phyloP scores from a whole-genome alignment of 192 early-diverging fungal genomes.

The Coemansia javaensis region DNA sequence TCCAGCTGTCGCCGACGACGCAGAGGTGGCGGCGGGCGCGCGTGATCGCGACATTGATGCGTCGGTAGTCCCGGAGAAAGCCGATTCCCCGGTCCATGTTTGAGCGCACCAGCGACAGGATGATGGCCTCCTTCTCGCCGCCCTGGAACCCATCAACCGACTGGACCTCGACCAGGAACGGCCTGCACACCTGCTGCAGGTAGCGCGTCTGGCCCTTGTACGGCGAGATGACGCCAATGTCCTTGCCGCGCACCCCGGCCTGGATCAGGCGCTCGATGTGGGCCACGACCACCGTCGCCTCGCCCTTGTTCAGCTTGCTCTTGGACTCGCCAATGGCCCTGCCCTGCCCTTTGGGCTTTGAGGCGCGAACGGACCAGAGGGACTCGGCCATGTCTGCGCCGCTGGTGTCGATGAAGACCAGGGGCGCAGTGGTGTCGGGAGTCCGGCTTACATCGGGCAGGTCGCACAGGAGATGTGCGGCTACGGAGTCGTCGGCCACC shows the following conservation, averaged over 20 bases:
- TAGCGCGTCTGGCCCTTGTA: slow-evolving; percentile 67
- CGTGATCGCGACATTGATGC: slow-evolving; percentile 88
- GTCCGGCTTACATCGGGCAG: not conserved
- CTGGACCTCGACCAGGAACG: slow-evolving; percentile 65
- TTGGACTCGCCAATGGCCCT: not conserved
- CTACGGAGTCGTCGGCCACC: not conserved
- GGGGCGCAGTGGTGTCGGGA: not conserved
- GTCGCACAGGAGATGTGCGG: slow-evolving; percentile 1
- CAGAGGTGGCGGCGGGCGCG: too few species aligned
- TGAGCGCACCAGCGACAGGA: slow-evolving; percentile 74
- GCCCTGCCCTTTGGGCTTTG: not conserved
- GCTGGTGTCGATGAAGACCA: slow-evolving; percentile 9
- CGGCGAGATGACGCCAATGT: slow-evolving; percentile 78
- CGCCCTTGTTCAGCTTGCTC: slow-evolving; percentile 65
- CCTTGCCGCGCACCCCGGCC: slow-evolving; percentile 53
- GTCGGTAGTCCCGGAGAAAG: slow-evolving; percentile 68
- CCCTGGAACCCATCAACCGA: slow-evolving; percentile 86
- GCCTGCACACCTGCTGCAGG: slow-evolving; percentile 44
- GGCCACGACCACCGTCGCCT: slow-evolving; percentile 57
- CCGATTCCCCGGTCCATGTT: slow-evolving; percentile 70
- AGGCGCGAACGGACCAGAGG: too few species aligned
- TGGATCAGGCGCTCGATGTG: slow-evolving; percentile 58
- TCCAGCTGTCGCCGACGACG: too few species aligned
- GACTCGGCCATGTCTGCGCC: not conserved
- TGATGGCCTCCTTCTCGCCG: slow-evolving; percentile 75